These are phyloP conservation scores for Boletus subcaerulescens DNA, from an alignment of 768 basidiomycete genomes.

Conservation along the genomic window DNA sequence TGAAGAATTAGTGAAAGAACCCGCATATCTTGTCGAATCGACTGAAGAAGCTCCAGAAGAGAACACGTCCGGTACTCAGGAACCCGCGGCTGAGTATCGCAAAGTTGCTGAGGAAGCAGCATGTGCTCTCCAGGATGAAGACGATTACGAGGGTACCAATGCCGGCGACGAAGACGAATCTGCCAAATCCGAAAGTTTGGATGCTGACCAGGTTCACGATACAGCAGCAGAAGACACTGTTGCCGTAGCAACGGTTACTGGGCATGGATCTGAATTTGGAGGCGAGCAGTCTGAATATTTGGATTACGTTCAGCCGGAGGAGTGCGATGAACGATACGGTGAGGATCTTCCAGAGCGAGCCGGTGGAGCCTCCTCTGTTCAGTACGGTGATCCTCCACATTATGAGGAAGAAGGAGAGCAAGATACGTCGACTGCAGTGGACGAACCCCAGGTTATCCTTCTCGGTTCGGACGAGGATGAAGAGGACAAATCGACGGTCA, in stretches of 20 bases:
- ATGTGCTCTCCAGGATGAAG: conserved; percentile 21
- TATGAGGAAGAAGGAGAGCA: conserved; percentile 26
- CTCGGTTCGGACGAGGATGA: conserved; percentile 15
- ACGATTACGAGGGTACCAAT: conserved; percentile 18
- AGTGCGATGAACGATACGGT: conserved; percentile 36
- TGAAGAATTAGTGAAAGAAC: conserved; percentile 5
- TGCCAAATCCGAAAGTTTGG: conserved; percentile 18
- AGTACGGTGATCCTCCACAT: conserved; percentile 18
- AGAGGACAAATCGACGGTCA: conserved; percentile 9
- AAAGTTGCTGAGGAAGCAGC: conserved; percentile 12
- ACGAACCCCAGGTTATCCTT: conserved; percentile 15
- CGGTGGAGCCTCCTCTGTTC: conserved; percentile 10
- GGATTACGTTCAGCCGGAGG: conserved; percentile 33
- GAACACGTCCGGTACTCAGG: conserved; percentile 3
- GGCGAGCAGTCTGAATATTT: conserved; percentile 35
- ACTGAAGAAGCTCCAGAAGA: conserved; percentile 10
- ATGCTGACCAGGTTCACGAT: conserved; percentile 31
- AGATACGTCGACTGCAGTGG: conserved; percentile 15
- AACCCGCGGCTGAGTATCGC: conserved; percentile 15
- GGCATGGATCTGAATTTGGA: conserved; percentile 16
- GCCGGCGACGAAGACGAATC: conserved; percentile 18
- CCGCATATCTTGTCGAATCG: not conserved
- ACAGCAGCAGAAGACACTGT: conserved; percentile 22
- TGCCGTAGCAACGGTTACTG: conserved; percentile 2
- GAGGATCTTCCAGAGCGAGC: conserved; percentile 34